Conservation (phyloP, 805 yeast species). For the Metschnikowia koreensis region DNA sequence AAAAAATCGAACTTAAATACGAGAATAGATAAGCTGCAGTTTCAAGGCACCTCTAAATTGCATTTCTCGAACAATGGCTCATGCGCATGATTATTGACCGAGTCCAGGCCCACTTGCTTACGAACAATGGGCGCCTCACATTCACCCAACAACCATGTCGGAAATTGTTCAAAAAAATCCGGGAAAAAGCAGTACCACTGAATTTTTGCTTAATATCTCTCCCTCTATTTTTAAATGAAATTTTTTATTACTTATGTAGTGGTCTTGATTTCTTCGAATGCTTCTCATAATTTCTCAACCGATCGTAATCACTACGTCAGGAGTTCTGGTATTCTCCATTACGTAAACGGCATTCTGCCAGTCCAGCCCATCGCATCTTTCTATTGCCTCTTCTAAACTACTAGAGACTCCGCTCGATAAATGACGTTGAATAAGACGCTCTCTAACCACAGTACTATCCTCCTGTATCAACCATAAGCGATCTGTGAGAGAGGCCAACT, state of each 20-base stretch:
- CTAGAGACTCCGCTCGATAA: conserved; percentile 52
- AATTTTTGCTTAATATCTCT: neutral
- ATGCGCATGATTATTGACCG: no score
- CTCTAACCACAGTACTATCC: conserved; percentile 44
- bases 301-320: conserved; percentile 15
- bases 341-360: conserved; percentile 56
- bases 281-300: neutral
- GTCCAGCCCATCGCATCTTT: conserved; percentile 57
- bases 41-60: no score
- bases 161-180: no score
- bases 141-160: no score
- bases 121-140: no score
- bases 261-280: neutral
- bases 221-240: neutral
- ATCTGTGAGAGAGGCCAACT: conserved; percentile 38
- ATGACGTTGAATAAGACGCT: conserved; percentile 68
- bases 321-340: conserved; percentile 14
- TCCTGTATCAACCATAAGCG: conserved; percentile 54
- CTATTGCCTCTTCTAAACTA: conserved; percentile 48
- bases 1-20: no score
- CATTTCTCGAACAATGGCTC: no score
- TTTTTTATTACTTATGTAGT: neutral
- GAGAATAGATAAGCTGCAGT: no score
- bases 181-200: no score
- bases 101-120: no score